Base-by-base conservation (phyloP, 2,329 filamentous ascomycete genomes). In the Aureobasidium uvarum region DNA sequence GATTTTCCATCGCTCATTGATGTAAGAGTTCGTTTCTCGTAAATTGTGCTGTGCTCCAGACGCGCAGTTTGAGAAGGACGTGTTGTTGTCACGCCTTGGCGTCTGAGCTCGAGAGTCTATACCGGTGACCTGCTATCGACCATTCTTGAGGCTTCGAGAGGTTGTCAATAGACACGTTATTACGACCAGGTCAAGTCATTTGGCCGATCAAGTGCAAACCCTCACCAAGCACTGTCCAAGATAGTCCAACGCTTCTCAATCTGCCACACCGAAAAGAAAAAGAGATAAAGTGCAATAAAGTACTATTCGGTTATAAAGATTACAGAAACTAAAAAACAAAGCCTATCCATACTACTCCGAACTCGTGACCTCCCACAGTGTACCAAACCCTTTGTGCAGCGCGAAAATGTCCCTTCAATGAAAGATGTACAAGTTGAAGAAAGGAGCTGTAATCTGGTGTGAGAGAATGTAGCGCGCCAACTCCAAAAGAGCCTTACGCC, bases 1-100 rank as follows among this genome's bases (percentile, higher is more conserved):
- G 60, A 36, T 39, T 54, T 39, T 66, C 58, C 43, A 64, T 64
- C 67, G 64, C 62, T 45, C 64, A 50, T 59, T n/a, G 43, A 50
- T 52, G 23, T 11, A 14, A 18, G 13, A 25, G 8, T 1, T 11
- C n/a, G n/a, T 7, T 55, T 33, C 18, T 52, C 16, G 16, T n/a
- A n/a, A 20, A 41, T 20, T 62, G 58, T 46, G 58, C 58, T 28
- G 16, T 23, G 41, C 31, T 25, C 31, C n/a, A 50, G 48, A 58
- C 62, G 46, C 55, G 59, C 33, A n/a, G 18, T 20, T 7, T 6
- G 4, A 20, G 8, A 25, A n/a, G 51, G 62, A 65, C 51, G 62
- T 65, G 62, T 65, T 65, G 51, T 65, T 56, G 48, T 58, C 28
- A 25, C 33, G 62, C 51, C 38, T 31, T 36, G 33, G 33, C 33